Evolutionary conservation across 306 rosid species (phyloP), one percentile per base, ranked within the genome.

Genomic region (Cucurbita pepo): DNA sequence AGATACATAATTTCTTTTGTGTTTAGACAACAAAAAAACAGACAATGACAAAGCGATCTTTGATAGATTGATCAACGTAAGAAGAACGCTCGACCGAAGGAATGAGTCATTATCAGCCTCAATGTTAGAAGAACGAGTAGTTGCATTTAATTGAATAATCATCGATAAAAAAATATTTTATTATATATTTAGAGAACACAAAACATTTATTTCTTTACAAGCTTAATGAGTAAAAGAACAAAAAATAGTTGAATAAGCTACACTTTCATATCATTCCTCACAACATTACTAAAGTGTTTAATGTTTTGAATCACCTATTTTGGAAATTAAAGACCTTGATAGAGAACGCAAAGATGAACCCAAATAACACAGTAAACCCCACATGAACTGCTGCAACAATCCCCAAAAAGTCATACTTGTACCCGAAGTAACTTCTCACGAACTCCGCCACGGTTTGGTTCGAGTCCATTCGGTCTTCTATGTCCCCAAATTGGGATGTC

Each of bases 281-380:
- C 8, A 63, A 40, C 6, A 5, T 30, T 59, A 25, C 64, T 6
- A 59, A 61, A 8, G 34, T 56, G 4, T 57, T 7, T 59, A 15
- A 8, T 18, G 0, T 8, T 55, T 1, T 19, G 4, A 4, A 67
- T 67, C 21, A 67, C 37, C 73, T 67, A 56, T 67, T 67, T 55
- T 81, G 84, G 79, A 81, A 81, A 60, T 81, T 81, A 54, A 81
- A 81, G 43, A 34, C 53, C 77, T 77, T 81, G 77, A 81, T 81
- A 4, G 81, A 77, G 73, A 74, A 74, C 34, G 81, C 84, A 69
- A 81, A 81, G 56, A 36, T 81, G 75, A 81, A 69, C 8, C 81
- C 84, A 53, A 81, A 81, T n/a, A 81, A 51, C 36, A 81, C 70
- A 10, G 79, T 45, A 60, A 77, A 64, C 43, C 84, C 84, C 1